These are phyloP conservation scores for Neonothopanus nambi DNA, from an alignment of 1,284 basidiomycete species.

Conservation along the genomic window DNA sequence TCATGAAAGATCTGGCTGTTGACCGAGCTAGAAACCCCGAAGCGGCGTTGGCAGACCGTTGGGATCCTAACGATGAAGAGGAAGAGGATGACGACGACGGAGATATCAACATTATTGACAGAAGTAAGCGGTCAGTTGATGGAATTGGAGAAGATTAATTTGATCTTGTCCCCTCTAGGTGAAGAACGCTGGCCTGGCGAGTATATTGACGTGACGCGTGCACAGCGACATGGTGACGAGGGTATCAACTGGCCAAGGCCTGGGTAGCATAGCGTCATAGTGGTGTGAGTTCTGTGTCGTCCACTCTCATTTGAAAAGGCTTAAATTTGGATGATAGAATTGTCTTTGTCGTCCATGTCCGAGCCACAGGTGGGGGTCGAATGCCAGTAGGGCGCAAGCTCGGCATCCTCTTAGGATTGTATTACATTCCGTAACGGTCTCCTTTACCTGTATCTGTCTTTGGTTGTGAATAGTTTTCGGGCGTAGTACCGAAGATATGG, in stretches of 20 bases:
- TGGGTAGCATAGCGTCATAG: conserved; percentile 16
- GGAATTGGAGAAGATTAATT: background rate
- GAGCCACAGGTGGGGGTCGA: too few relatives aligned
- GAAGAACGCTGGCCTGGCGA: conserved; percentile 69
- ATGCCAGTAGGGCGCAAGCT: too few relatives aligned
- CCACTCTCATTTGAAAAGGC: too few relatives aligned
- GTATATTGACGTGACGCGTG: conserved; percentile 66
- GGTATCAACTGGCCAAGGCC: conserved; percentile 68
- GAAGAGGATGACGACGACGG: conserved; percentile 62
- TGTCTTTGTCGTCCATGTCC: too few relatives aligned
- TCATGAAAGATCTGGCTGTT: conserved; percentile 16
- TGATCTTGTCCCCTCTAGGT: conserved; percentile 35
- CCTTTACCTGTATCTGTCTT: too few relatives aligned
- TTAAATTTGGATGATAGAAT: too few relatives aligned
- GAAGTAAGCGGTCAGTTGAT: conserved; percentile 47
- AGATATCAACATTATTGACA: conserved; percentile 66
- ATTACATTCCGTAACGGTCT: too few relatives aligned
- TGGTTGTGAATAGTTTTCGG: too few relatives aligned
- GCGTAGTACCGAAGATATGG: too few relatives aligned
- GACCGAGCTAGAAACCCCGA: conserved; percentile 12
- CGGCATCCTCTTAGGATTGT: too few relatives aligned
- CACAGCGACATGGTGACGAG: conserved; percentile 51
- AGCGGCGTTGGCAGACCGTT: conserved; percentile 18
- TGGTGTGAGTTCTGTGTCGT: background rate
- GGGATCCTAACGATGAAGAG: conserved; percentile 53